Evolutionary conservation across 2,329 filamentous ascomycete genomes (phyloP).

Genomic region (Aspergillus fructus): DNA sequence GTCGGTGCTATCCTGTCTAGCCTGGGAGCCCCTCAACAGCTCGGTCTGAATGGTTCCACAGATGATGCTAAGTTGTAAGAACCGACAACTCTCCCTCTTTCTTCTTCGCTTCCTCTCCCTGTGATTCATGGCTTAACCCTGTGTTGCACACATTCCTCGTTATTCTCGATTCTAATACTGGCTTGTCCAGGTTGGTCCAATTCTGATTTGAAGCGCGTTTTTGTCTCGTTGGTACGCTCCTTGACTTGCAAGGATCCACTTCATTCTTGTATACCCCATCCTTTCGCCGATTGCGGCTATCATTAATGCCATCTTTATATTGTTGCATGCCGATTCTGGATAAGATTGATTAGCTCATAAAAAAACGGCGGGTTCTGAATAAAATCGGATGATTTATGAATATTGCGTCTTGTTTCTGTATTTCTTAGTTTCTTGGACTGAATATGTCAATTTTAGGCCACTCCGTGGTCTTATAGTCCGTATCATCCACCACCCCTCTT

Average conservation of each 20-base stretch:
- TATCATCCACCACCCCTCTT: too few species aligned
- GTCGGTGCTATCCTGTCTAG: constrained; percentile 44
- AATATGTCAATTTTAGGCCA: too few species aligned
- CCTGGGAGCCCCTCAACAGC: constrained; percentile 23
- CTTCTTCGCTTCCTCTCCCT: neutral
- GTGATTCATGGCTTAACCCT: neutral
- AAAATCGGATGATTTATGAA: constrained; percentile 18
- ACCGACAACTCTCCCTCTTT: constrained; percentile 7
- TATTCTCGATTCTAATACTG: constrained; percentile 15
- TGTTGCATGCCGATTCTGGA: constrained; percentile 15
- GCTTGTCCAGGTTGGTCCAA: constrained; percentile 16
- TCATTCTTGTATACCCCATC: constrained; percentile 25
- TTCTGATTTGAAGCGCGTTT: constrained; percentile 23
- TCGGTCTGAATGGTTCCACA: constrained; percentile 21
- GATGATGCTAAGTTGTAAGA: constrained; percentile 38
- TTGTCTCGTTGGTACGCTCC: constrained; percentile 11
- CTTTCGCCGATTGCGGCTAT: constrained; percentile 15
- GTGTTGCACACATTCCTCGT: neutral
- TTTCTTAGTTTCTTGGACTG: too few species aligned
- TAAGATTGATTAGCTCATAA: constrained; percentile 14
- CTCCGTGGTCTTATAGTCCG: too few species aligned
- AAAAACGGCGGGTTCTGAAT: constrained; percentile 9
- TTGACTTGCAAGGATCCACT: constrained; percentile 18
- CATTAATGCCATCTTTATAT: constrained; percentile 15
- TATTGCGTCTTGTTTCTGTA: neutral